Evolutionary conservation across 257 asterid species (phyloP).

Genomic region (Capsicum chinense): DNA sequence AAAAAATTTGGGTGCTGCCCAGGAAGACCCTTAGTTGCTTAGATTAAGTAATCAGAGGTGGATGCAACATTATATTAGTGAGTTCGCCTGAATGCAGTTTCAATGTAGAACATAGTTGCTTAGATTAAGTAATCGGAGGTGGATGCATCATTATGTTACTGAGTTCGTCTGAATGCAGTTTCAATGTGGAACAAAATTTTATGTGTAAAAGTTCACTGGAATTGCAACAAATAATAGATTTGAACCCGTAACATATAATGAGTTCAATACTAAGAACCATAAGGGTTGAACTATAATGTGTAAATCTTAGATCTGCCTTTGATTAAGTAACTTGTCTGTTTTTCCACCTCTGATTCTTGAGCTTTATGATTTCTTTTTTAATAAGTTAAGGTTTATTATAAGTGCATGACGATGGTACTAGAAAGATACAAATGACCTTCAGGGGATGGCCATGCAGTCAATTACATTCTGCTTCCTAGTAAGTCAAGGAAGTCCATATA

Average conservation of each 20-base stretch:
- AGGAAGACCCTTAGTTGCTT: not conserved
- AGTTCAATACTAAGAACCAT: not conserved
- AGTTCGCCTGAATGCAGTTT: not conserved
- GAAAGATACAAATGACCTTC: not conserved
- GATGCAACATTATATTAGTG: not conserved
- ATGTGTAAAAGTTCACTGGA: not conserved
- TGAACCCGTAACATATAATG: not conserved
- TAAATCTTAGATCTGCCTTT: not conserved
- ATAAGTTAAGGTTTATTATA: not conserved
- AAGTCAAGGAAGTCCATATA: not conserved
- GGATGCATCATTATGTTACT: not conserved
- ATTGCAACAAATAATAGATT: not conserved
- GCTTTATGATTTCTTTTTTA: not conserved
- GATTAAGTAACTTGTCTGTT: not conserved
- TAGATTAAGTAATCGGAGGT: not conserved
- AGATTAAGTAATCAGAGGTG: not conserved
- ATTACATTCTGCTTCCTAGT: not conserved
- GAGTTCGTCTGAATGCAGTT: not conserved
- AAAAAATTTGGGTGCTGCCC: not conserved
- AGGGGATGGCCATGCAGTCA: not conserved
- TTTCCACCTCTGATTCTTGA: not conserved
- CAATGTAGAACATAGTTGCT: not conserved
- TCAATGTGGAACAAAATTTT: not conserved
- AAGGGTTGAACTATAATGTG: not conserved
- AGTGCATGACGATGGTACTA: not conserved